phyloP scores from a whole-genome alignment of 148 eudicot genomes.

The Suaeda aralocaspica region DNA sequence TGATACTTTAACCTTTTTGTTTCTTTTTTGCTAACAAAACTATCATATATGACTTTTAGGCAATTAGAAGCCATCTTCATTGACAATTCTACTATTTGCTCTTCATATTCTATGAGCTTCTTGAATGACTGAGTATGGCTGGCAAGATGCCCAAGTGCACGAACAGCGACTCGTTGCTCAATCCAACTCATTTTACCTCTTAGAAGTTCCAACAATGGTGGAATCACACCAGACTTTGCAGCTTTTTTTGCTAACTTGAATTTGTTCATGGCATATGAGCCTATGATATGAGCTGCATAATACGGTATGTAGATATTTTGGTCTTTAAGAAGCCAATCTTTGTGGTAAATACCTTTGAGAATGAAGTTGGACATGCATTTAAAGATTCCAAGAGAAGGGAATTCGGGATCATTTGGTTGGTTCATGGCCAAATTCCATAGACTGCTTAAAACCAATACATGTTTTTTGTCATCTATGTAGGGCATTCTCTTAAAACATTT shows the following conservation, averaged over 20 bases:
- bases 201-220: slow-evolving; percentile 62
- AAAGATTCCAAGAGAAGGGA: slow-evolving; percentile 71
- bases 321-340: slow-evolving; percentile 50
- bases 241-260: slow-evolving; percentile 47
- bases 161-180: slow-evolving; percentile 73
- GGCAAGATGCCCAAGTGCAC: slow-evolving; percentile 79
- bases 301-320: slow-evolving; percentile 81
- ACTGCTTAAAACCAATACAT: slow-evolving; percentile 56
- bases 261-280: slow-evolving; percentile 73
- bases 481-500: slow-evolving; percentile 51
- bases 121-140: slow-evolving; percentile 59
- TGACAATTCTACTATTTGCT: slow-evolving; percentile 34
- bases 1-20: slow-evolving; percentile 53
- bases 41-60: slow-evolving; percentile 19
- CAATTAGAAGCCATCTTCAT: slow-evolving; percentile 33
- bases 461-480: slow-evolving; percentile 40
- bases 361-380: slow-evolving; percentile 63
- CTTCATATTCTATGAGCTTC: slow-evolving; percentile 43
- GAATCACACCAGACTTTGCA: slow-evolving; percentile 58
- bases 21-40: slow-evolving; percentile 27
- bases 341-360: slow-evolving; percentile 41
- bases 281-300: slow-evolving; percentile 87
- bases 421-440: slow-evolving; percentile 77
- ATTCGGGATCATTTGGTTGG: slow-evolving; percentile 57
- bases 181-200: slow-evolving; percentile 77